Base-by-base conservation (phyloP, 2,329 filamentous ascomycete genomes). In the Teratosphaeria nubilosa region DNA sequence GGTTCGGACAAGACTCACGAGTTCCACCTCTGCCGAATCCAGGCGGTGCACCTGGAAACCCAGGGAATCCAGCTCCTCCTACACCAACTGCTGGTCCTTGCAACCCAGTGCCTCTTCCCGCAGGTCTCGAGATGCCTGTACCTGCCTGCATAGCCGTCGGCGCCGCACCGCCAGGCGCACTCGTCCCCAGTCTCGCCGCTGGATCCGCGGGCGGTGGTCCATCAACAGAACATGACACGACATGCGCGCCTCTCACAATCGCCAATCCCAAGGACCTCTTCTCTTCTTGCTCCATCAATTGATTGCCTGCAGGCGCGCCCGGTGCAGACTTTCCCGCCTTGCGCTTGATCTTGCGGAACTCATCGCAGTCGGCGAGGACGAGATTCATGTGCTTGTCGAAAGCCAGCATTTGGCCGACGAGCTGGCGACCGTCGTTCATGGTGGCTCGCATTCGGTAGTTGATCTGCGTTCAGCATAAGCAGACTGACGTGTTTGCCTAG, bases 371-470 rank as follows among this genome's bases (percentile, higher is more conserved):
- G 76, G 92, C 94, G 63, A 99, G 88, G 62, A 99, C 94, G 65
- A 99, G 84, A 75, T 99, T 99, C 94, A 99, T 99, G 77, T 99
- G 94, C 91, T 97, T 97, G 76, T 99, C 94, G 71, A 97, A 99
- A 57, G 94, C 94, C 66, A 99, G 84, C 90, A 99, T 96, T 76
- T 97, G 91, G 62, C 91, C 94, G 48, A 91, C 91, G 86, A 99
- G 95, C 75, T 96, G 90, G 71, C 94, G 86, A 64, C 90, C 90
- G 78, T 99, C 94, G 72, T 90, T 90, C 74, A 99, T 82, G 58
- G 91, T 97, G 64, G 96, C 87, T 73, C 92, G 87, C 91, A 99
- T 97, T 77, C 92, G 90, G 82, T 95, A 97, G 80, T 99, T 97
- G 82, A 99, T 95, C 94, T 97, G 64, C 24, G 16, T 10, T 25